Base-by-base conservation (phyloP, 306 rosid species). In the Trifolium pratense region DNA sequence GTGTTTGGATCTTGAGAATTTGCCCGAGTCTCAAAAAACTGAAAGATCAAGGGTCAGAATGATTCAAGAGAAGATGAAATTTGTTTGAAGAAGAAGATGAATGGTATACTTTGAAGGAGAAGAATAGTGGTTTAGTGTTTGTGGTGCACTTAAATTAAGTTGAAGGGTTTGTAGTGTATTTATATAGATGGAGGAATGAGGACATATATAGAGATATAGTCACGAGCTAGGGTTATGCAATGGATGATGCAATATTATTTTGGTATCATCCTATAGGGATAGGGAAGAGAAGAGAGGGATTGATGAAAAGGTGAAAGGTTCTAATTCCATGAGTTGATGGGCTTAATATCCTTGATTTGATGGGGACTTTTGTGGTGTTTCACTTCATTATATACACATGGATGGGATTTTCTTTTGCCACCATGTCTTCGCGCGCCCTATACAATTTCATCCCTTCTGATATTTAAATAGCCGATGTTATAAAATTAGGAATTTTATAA, bases 281-380 rank as follows among this genome's bases (percentile, higher is more conserved):
- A n/a, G n/a, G n/a, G n/a, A 25, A 11, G 56, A 34, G 39, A 6
- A 34, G 73, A 29, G 60, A 18, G 20, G 34, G 64, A 25, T 66
- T 56, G 53, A 23, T 29, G 82, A 71, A 83, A 84, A 78, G 79
- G 59, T 64, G 66, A 58, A 62, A 77, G 82, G 81, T 85, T 84
- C 81, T 76, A 53, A 53, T 64, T 62, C 11, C 48, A 53, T 74
- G 80, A 57, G 39, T 76, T 79, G 74, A 74, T 85, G 72, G 58
- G 58, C 76, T 69, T 45, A 16, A 60, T 62, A 73, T 43, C 80
- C 72, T 55, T 78, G 82, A 71, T 64, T 68, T 71, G 86, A 83
- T 70, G 23, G 83, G 49, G 69, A 75, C 84, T 40, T 87, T 79
- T 77, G 83, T 82, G 82, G 86, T 75, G 43, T 66, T 29, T 46